Conservation (phyloP, 1,284 basidiomycete genomes). For the Microbotryomycetes sp. region DNA sequence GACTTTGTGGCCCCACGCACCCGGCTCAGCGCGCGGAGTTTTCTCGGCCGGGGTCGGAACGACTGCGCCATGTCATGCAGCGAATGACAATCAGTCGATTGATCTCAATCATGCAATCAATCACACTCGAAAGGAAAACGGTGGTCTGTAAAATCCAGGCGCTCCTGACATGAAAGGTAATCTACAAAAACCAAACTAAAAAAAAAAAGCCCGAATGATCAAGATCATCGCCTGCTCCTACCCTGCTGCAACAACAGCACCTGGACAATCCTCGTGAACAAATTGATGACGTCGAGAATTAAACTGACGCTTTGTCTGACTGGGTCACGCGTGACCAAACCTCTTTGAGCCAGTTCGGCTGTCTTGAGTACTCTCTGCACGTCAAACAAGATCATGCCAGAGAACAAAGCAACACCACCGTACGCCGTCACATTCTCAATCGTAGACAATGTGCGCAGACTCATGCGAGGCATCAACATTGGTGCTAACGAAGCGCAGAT, state of each 20-base stretch:
- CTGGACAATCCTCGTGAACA: slow-evolving; percentile 61
- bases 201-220: too few relatives aligned
- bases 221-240: slow-evolving; percentile 28
- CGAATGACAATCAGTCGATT: too few relatives aligned
- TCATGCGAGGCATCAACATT: slow-evolving; percentile 70
- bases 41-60: too few relatives aligned
- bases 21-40: too few relatives aligned
- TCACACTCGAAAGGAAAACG: too few relatives aligned
- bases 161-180: too few relatives aligned
- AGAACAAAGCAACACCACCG: slow-evolving; percentile 60
- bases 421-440: slow-evolving; percentile 68
- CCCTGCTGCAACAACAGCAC: slow-evolving; percentile 56
- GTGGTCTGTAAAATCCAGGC: too few relatives aligned
- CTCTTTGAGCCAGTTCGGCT: slow-evolving; percentile 64
- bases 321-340: slow-evolving; percentile 63
- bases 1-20: too few relatives aligned
- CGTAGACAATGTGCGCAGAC: slow-evolving; percentile 65
- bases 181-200: too few relatives aligned
- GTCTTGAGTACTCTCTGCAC: slow-evolving; percentile 57
- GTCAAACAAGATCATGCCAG: slow-evolving; percentile 82
- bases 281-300: slow-evolving; percentile 68
- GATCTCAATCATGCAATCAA: too few relatives aligned
- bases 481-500: slow-evolving; percentile 78
- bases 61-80: too few relatives aligned
- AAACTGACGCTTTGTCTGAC: slow-evolving; percentile 57